phyloP scores from a whole-genome alignment of 805 yeast species.

The Debaryomyces hansenii region DNA sequence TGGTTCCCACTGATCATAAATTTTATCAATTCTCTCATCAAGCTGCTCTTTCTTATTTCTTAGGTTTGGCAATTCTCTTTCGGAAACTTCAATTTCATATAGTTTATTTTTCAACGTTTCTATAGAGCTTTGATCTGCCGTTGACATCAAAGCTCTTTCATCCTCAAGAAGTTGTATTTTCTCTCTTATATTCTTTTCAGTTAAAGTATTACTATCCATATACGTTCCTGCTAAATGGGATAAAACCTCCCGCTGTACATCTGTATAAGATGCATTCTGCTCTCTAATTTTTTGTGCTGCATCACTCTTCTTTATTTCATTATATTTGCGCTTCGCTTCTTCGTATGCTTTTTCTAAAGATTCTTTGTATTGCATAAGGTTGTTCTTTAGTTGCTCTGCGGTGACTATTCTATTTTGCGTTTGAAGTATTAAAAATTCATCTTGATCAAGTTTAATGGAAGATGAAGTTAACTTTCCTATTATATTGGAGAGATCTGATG shows the following conservation, averaged over 20 bases:
- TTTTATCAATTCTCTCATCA: slow-evolving; percentile 35
- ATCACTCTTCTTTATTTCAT: slow-evolving; percentile 39
- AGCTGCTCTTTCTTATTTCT: slow-evolving; percentile 22
- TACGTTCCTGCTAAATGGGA: slow-evolving; percentile 38
- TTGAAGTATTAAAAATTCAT: slow-evolving; percentile 14
- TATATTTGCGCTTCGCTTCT: slow-evolving; percentile 31
- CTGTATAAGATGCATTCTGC: slow-evolving; percentile 37
- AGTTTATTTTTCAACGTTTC: slow-evolving; percentile 41
- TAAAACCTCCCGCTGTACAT: slow-evolving; percentile 38
- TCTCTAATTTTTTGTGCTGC: slow-evolving; percentile 37
- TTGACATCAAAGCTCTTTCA: slow-evolving; percentile 38
- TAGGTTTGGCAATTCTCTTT: slow-evolving; percentile 38
- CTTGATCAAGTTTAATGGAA: slow-evolving; percentile 12
- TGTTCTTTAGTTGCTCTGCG: slow-evolving; percentile 23
- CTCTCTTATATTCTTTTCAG: slow-evolving; percentile 35
- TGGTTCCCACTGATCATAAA: slow-evolving; percentile 59
- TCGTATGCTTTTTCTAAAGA: slow-evolving; percentile 31
- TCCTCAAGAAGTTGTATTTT: slow-evolving; percentile 48
- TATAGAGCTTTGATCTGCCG: slow-evolving; percentile 38
- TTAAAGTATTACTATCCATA: slow-evolving; percentile 37
- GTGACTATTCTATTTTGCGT: slow-evolving; percentile 17
- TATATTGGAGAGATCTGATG: slow-evolving; percentile 20
- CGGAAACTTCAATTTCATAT: slow-evolving; percentile 30
- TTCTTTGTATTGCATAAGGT: slow-evolving; percentile 25
- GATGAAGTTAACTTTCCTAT: slow-evolving; percentile 20